Evolutionary conservation across 768 basidiomycete genomes (phyloP).

Genomic region (Astraeus odoratus): DNA sequence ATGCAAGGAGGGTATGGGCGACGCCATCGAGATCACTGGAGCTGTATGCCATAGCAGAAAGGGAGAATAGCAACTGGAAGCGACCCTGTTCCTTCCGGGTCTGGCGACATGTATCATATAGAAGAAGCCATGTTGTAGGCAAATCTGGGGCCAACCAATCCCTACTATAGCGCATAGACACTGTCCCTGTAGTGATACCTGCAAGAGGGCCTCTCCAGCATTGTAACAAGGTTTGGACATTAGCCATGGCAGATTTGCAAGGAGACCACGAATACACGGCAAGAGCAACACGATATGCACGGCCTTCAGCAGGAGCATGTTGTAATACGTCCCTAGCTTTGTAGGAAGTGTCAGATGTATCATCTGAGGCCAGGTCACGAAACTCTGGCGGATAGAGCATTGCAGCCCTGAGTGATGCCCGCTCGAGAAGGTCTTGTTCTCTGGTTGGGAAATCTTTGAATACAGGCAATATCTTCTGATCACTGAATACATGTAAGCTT

Average conservation of each 20-base stretch:
- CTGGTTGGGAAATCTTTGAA: constrained; percentile 5
- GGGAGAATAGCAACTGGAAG: constrained; percentile 17
- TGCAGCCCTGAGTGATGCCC: constrained; percentile 11
- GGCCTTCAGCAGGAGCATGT: background rate
- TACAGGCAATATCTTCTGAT: background rate
- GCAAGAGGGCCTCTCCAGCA: background rate
- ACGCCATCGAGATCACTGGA: constrained; percentile 9
- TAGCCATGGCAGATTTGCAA: background rate
- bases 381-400: constrained; percentile 11
- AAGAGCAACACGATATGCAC: background rate
- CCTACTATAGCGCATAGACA: background rate
- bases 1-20: constrained; percentile 22
- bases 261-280: background rate
- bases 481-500: constrained; percentile 10
- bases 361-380: background rate
- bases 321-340: background rate
- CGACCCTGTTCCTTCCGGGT: constrained; percentile 1
- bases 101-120: constrained; percentile 14
- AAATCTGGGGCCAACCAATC: constrained; percentile 17
- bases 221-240: background rate
- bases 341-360: constrained; percentile 8
- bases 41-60: constrained; percentile 20
- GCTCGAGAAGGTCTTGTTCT: constrained; percentile 11
- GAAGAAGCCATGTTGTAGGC: constrained; percentile 12
- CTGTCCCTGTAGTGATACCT: background rate